Base-by-base conservation (phyloP, 768 basidiomycete genomes). In the Leccinum fibrillosum region DNA sequence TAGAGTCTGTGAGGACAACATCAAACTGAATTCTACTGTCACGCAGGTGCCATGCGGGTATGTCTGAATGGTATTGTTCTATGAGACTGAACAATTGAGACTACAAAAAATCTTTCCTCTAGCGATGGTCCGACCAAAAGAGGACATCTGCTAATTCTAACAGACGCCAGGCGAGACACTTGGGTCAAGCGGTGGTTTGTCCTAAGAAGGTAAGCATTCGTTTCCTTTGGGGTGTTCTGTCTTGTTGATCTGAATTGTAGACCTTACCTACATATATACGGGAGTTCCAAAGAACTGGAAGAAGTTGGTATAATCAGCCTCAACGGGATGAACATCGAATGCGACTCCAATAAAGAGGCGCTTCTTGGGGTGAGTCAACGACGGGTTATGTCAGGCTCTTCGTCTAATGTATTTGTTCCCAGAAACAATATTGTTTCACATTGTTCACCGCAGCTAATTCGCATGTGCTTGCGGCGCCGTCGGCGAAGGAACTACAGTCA, bases 361-460 rank as follows among this genome's bases (percentile, higher is more conserved):
- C 78, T 97, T 32, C 81, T 94, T 32, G 92, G 90, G 65, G 94
- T 94, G 71, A 74, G 91, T 61, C 54, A 21, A 50, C 11, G 17
- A 19, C 53, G 19, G 30, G n/a, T 5, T 1, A 8, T 19, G 21
- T 28, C 28, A 12, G 28, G 12, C 7, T 45, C 30, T 35, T 57
- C 11, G 17, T 39, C 55, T 64, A 42, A 62, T 52, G 15, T 51
- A 8, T 57, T 48, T 51, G 54, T 21, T 50, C 26, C 30, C 69
- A 94, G 94, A 91, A 88, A 80, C 85, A 80, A 34, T 88, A 86
- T 72, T 89, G 88, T 13, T 95, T 97, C 74, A 94, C 92, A 12
- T 81, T 97, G 32, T 96, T 95, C 74, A 94, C 94, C 2, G 80
- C 91, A 12, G 90, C 91, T 8, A 96, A 97, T 72, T 94, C 94